Evolutionary conservation across 1,284 basidiomycete species (phyloP), one percentile per base, ranked within the genome.

Genomic region (Wallemia mellicola): DNA sequence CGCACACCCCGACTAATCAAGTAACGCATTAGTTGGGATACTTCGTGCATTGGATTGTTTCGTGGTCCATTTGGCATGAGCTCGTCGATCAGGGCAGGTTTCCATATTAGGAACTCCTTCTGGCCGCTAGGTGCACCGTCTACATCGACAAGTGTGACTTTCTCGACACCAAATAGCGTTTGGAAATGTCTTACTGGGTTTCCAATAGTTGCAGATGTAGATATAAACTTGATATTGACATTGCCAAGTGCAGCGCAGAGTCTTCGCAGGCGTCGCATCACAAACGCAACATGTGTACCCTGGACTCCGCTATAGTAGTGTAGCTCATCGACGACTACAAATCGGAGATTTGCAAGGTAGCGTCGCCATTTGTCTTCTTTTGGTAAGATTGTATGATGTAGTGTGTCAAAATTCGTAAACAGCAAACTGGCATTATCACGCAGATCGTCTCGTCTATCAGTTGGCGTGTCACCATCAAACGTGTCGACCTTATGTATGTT

Each of bases 391-490:
- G 83, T 81, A 38, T 81, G 79, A 66, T 92, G 87, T 3, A 92
- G 74, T 75, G 81, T 91, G 64, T 91, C 88, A 65, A 83, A 82
- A 66, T 84, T 84, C 1, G 81, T 83, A 63, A 83, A 80, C 54
- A 85, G 79, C 56, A 73, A 68, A 59, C 65, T 71, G 2, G 68
- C 71, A 19, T 65, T 63, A 26, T 70, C 68, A 19, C 71, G 66
- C 14, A 73, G 69, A 54, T 66, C 67, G 27, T 66, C 64, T 14
- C 72, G 66, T 54, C 70, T 65, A 9, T 85, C 81, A 66, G 76
- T 75, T 0, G 82, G 78, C 0, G 88, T 91, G 66, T 92, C 87
- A 0, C 87, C 87, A 64, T 92, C 87, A 67, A 88, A 92, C 0
- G 83, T 89, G 1, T 79, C 78, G 7, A 87, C 77, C 74, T 73